These are phyloP conservation scores for Fusarium brachygibbosum DNA, from an alignment of 2,329 filamentous ascomycete species.

Conservation along the genomic window DNA sequence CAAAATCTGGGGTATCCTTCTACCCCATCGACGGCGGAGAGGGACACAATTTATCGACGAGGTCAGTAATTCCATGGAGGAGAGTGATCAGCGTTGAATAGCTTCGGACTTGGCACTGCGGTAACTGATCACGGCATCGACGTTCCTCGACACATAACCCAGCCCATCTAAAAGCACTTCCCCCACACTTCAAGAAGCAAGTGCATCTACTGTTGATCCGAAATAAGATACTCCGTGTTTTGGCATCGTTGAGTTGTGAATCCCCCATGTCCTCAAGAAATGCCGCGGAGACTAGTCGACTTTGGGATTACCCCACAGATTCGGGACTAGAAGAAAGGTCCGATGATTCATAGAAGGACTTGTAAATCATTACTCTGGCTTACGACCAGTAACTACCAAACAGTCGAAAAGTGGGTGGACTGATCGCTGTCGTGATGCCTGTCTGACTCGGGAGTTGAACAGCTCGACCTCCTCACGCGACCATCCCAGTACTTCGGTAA, in stretches of 20 bases:
- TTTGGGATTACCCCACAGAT: slow-evolving; percentile 12
- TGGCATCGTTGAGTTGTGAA: neutral
- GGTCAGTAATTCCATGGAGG: fast-evolving
- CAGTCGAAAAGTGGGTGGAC: slow-evolving; percentile 52
- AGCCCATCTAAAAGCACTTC: neutral
- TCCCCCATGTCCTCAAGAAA: neutral
- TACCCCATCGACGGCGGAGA: fast-evolving
- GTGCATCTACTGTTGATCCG: neutral
- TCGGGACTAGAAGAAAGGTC: neutral
- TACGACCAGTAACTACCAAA: slow-evolving; percentile 50
- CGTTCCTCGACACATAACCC: neutral
- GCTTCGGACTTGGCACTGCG: neutral
- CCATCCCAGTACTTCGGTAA: slow-evolving; percentile 56
- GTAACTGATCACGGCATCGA: neutral
- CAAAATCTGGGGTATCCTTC: neutral
- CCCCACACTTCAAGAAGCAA: neutral
- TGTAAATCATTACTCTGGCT: slow-evolving; percentile 26
- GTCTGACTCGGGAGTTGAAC: slow-evolving; percentile 45
- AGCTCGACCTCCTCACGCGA: slow-evolving; percentile 61
- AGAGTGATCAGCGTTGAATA: neutral
- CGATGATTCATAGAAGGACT: neutral
- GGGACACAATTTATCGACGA: neutral
- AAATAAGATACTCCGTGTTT: neutral
- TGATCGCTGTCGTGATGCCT: slow-evolving; percentile 43
- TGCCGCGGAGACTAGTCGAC: slow-evolving; percentile 24